These are phyloP conservation scores for Pharnaceum exiguum DNA, from an alignment of 148 eudicot species.

Conservation along the genomic window DNA sequence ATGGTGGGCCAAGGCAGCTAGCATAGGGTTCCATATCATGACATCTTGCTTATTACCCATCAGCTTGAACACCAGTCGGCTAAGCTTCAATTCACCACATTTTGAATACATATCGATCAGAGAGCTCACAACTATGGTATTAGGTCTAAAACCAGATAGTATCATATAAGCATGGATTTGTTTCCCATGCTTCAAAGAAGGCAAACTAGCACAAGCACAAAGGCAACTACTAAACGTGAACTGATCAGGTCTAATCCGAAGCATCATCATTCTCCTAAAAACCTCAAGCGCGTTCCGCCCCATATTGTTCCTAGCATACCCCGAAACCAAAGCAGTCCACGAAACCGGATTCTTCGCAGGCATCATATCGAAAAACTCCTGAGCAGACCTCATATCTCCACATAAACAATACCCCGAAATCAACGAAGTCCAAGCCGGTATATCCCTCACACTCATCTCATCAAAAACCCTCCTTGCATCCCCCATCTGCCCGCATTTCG, in stretches of 20 bases:
- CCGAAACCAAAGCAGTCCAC: conserved; percentile 75
- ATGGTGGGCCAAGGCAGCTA: conserved; percentile 73
- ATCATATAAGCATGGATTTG: conserved; percentile 65
- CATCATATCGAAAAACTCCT: conserved; percentile 56
- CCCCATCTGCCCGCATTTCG: conserved; percentile 48
- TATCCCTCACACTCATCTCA: conserved; percentile 64
- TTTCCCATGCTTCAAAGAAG: conserved; percentile 52
- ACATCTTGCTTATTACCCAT: conserved; percentile 44
- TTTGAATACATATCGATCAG: conserved; percentile 86
- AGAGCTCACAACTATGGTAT: conserved; percentile 58
- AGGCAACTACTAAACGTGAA: conserved; percentile 66
- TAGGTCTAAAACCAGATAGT: conserved; percentile 42
- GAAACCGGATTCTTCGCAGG: conserved; percentile 67
- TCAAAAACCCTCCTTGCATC: conserved; percentile 69
- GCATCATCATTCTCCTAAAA: conserved; percentile 47
- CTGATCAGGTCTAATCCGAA: conserved; percentile 49
- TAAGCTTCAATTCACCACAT: conserved; percentile 51
- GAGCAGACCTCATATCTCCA: conserved; percentile 74
- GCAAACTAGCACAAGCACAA: conserved; percentile 51
- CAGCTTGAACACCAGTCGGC: conserved; percentile 39
- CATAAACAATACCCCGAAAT: conserved; percentile 69
- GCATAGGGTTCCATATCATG: conserved; percentile 64
- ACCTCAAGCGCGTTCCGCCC: conserved; percentile 47
- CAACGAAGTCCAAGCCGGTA: conserved; percentile 72
- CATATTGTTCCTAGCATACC: conserved; percentile 59